A percentile compares a stretch with the other conserved stretches of the same genome.
These are phyloP conservation scores for Candida frijolesensis DNA, from an alignment of 1,139 yeast genomes.

Conservation along the genomic window DNA sequence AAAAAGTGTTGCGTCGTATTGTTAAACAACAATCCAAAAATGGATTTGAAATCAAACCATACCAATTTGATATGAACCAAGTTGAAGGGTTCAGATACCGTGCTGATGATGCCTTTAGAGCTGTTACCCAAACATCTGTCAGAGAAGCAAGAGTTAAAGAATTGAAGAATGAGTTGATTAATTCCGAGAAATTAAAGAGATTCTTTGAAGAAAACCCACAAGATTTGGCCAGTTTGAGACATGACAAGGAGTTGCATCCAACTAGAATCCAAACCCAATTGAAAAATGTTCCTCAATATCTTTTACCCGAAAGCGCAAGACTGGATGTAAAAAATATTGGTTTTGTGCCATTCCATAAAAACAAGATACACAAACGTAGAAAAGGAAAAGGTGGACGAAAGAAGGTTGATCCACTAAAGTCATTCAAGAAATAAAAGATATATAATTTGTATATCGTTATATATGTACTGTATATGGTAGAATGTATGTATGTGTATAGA, in stretches of 20 bases:
- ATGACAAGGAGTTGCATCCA: constrained; percentile 86
- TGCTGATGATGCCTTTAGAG: constrained; percentile 95
- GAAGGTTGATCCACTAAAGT: constrained; percentile 74
- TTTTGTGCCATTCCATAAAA: constrained; percentile 75
- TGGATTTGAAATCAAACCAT: constrained; percentile 78
- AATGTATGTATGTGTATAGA: constrained; percentile 1
- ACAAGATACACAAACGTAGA: constrained; percentile 47
- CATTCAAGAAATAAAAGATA: constrained; percentile 26
- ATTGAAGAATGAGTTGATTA: constrained; percentile 80
- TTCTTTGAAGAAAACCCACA: constrained; percentile 99
- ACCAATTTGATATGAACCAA: constrained; percentile 88
- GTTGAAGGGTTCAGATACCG: constrained; percentile 96
- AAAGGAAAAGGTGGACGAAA: constrained; percentile 35
- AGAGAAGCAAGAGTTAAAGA: constrained; percentile 95
- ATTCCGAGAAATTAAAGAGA: constrained; percentile 87
- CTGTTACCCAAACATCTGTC: constrained; percentile 86
- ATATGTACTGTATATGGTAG: background rate
- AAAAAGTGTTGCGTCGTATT: constrained; percentile 76
- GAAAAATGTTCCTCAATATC: constrained; percentile 90
- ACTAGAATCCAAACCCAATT: constrained; percentile 81
- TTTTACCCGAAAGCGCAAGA: constrained; percentile 81
- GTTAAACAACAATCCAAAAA: constrained; percentile 73
- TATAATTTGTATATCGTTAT: background rate
- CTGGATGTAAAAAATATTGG: constrained; percentile 61
- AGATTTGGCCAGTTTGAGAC: constrained; percentile 84